Evolutionary conservation across 306 rosid genomes (phyloP), one percentile per base, ranked within the genome.

Genomic region (Rosa chinensis): DNA sequence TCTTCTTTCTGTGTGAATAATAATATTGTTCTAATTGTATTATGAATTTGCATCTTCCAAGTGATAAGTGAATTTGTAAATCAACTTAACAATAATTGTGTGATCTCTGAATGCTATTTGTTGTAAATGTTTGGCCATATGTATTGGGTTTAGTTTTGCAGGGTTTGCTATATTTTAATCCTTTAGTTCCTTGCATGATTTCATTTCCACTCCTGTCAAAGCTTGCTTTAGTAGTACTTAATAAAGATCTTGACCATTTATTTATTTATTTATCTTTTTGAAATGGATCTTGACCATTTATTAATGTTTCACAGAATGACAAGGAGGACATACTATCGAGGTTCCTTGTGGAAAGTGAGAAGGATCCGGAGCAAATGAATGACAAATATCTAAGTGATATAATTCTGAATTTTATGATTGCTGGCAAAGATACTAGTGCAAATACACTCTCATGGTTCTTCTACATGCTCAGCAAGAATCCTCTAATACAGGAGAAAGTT

Each of bases 251-350:
- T 32, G 37, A 32, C 37, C 37, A 2, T 32, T 32, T 32, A 32
- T 32, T 32, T 32, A 32, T 32, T 32, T 32, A 32, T 32, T 32
- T 1, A 32, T 2, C 1, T 32, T 32, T 32, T 32, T 32, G 3
- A 32, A 32, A 32, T 32, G 37, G 37, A 32, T 32, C 37, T 32
- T 74, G 43, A 23, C 14, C 42, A 5, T 66, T 17, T 16, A 8
- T 28, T 66, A 5, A 17, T 66, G 48, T 62, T 25, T 79, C 76
- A n/a, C 82, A 92, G 92, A 76, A 85, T 77, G 89, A 77, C 2
- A 90, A 89, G 64, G 94, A 89, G 73, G 98, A 93, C 77, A 90
- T 93, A 75, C 89, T 93, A 61, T 93, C 91, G 10, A 91, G 98
- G 85, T 90, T 92, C 85, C 13, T 92, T 69, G 55, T 80, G 87